Evolutionary conservation across 805 yeast genomes (phyloP).

Genomic region (Ogataea glucozyma): DNA sequence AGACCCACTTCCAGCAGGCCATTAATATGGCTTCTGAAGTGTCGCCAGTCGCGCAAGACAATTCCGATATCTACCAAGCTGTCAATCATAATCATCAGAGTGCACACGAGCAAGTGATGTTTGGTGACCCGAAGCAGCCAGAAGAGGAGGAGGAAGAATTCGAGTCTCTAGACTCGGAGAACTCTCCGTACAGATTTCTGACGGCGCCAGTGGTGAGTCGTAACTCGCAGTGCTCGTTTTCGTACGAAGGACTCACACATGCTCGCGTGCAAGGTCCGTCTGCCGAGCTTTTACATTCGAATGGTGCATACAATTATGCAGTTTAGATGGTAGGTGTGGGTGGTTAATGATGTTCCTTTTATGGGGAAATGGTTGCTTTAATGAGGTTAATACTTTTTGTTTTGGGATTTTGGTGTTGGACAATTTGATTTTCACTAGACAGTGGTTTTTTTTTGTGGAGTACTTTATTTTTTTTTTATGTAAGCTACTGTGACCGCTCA

Average conservation of each 20-base stretch:
- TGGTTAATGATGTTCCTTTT: no score
- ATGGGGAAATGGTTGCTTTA: not conserved
- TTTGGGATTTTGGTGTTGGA: no score
- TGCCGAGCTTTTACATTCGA: not conserved
- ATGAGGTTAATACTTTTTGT: no score
- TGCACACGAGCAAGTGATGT: not conserved
- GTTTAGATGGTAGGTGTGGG: not conserved
- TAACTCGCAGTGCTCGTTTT: constrained; percentile 6
- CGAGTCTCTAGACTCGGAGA: constrained; percentile 28
- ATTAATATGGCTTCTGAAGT: no score
- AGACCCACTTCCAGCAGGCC: not conserved
- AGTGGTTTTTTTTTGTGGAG: no score
- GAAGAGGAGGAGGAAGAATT: constrained; percentile 27
- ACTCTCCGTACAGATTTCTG: constrained; percentile 18
- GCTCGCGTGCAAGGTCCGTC: constrained; percentile 4
- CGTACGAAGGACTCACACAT: not conserved
- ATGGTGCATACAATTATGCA: constrained; percentile 1
- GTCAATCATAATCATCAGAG: no score
- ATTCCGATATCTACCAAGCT: no score
- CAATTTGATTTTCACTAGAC: no score
- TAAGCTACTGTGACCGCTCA: no score
- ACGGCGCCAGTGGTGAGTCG: not conserved
- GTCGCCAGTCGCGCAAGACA: no score
- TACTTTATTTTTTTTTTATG: no score
- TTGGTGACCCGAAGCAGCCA: not conserved